Percentiles rank a stretch among this genome's conserved stretches.
phyloP scores from a whole-genome alignment of 1,284 basidiomycete genomes.

The Schizopora paradoxa region DNA sequence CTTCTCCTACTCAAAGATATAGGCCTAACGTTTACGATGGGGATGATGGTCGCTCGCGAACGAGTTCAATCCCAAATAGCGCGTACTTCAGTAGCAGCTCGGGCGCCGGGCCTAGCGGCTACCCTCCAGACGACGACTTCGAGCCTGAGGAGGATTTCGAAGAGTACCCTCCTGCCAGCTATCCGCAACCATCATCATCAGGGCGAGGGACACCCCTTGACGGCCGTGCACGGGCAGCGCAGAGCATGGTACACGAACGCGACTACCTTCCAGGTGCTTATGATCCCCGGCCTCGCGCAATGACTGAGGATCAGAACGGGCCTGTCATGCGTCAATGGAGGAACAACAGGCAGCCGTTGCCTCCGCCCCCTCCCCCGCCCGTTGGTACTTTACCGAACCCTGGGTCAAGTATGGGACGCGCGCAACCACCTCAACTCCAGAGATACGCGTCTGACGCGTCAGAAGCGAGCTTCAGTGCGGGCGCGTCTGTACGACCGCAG shows the following conservation, averaged over 20 bases:
- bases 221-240: conserved; percentile 47
- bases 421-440: conserved; percentile 42
- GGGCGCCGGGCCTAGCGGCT: conserved; percentile 46
- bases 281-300: conserved; percentile 59
- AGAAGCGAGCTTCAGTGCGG: conserved; percentile 47
- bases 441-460: conserved; percentile 48
- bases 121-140: conserved; percentile 61
- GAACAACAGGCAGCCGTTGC: conserved; percentile 21
- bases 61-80: conserved; percentile 25
- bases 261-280: conserved; percentile 42
- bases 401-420: conserved; percentile 24
- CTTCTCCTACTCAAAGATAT: conserved; percentile 34
- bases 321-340: conserved; percentile 64
- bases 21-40: conserved; percentile 35
- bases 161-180: conserved; percentile 53
- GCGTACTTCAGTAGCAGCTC: conserved; percentile 23
- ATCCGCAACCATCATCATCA: conserved; percentile 41
- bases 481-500: conserved; percentile 34
- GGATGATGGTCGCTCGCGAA: conserved; percentile 31
- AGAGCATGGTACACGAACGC: conserved; percentile 51
- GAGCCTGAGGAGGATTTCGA: conserved; percentile 70
- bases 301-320: conserved; percentile 69
- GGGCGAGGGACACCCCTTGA: conserved; percentile 68
- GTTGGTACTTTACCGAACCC: conserved; percentile 20
- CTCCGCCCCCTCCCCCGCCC: conserved; percentile 22